Evolutionary conservation across 2,329 filamentous ascomycete species (phyloP), one percentile per base, ranked within the genome.

Genomic region (Colletotrichum chlorophyti): DNA sequence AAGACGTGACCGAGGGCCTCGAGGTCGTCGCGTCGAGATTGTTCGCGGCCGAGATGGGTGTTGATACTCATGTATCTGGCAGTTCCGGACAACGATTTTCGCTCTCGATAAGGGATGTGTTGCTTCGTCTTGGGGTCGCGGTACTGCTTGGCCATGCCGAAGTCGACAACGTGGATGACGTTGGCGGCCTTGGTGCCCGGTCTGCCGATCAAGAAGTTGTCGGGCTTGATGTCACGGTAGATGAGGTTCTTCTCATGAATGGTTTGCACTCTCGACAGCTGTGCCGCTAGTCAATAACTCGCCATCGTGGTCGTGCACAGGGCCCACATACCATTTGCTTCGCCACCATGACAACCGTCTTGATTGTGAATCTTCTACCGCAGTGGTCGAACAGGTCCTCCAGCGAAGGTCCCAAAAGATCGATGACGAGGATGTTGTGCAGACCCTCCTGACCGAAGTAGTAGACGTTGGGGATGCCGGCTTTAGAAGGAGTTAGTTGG

Each of bases 11-110:
- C 88, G 11, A 91, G 79, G 12, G 95, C 95, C 77, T 99, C 95
- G 59, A 99, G 82, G 74, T 99, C 95, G 74, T 99, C 95, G 76
- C 95, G 85, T 72, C 95, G 88, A 57, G 94, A 98, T 75, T 99
- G 95, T 74, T 99, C 95, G 60, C 95, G 88, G 51, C 95, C 95
- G 65, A 98, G 78, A 82, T 99, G 95, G 54, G 95, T 99, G 79
- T 99, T 99, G 85, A 99, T 98, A 79, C 92, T 96, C 95, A 98
- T 98, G 78, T 99, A 99, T 73, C 95, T 87, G 63, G 95, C 95
- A 57, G 95, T 99, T 63, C 95, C 95, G 4, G 94, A 98, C 60
- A 99, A 81, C 5, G 94, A 97, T 79, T 99, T 99, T 69, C 95
- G 87, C 79, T 98, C 95, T 69, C 95, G 87, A 75, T 98, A 98